Percentiles rank a stretch among this genome's conserved stretches.
Conservation (phyloP, 2,329 filamentous ascomycete species). For the Colletotrichum gloeosporioides region DNA sequence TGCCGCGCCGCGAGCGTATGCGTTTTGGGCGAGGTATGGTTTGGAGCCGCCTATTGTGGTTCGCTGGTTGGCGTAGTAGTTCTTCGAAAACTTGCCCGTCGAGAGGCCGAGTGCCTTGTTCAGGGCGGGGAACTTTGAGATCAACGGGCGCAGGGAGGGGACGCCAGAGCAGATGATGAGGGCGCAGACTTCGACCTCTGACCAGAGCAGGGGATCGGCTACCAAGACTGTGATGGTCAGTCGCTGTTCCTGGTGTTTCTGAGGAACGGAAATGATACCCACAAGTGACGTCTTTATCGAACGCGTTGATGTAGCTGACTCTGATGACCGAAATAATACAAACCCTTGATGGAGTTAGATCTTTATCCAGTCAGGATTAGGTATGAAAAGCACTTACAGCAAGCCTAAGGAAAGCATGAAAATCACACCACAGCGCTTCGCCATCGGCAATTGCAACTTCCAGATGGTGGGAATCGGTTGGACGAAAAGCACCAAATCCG, state of each 20-base stretch:
- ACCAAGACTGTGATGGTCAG: slow-evolving; percentile 26
- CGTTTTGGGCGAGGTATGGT: slow-evolving; percentile 2
- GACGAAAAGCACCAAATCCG: slow-evolving; percentile 40
- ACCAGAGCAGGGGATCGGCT: slow-evolving; percentile 33
- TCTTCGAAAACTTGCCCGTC: slow-evolving; percentile 12
- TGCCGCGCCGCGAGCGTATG: neutral
- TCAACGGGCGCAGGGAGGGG: slow-evolving; percentile 33
- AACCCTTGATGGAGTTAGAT: slow-evolving; percentile 19
- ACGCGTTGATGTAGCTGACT: slow-evolving; percentile 28
- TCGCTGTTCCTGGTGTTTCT: neutral
- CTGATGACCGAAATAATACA: slow-evolving; percentile 31
- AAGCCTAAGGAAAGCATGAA: slow-evolving; percentile 33
- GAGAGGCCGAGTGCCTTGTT: slow-evolving; percentile 34
- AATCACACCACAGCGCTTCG: slow-evolving; percentile 31
- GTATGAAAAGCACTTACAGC: slow-evolving; percentile 18
- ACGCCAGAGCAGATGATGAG: slow-evolving; percentile 37
- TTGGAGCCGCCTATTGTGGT: slow-evolving; percentile 13
- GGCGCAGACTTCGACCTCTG: slow-evolving; percentile 33
- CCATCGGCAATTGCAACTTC: slow-evolving; percentile 36
- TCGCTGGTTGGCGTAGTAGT: slow-evolving; percentile 12
- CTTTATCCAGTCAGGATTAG: neutral
- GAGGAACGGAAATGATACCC: neutral
- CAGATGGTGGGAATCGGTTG: slow-evolving; percentile 43
- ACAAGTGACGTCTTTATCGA: slow-evolving; percentile 30
- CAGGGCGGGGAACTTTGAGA: slow-evolving; percentile 32